Base-by-base conservation (phyloP, 805 yeast genomes). In the Pichia nanzhaoensis region DNA sequence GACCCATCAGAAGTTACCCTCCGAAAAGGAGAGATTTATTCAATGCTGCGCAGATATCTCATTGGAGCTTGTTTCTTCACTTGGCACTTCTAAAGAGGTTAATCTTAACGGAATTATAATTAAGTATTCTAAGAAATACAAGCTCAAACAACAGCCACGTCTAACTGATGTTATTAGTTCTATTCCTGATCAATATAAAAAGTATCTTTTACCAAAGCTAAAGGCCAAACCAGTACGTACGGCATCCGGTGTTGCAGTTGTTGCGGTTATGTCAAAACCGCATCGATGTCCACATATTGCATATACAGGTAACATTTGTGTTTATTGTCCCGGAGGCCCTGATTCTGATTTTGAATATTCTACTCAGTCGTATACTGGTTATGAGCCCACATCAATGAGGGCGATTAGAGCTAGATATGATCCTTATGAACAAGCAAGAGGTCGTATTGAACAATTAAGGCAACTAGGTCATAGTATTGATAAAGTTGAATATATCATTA, bases 271-370 rank as follows among this genome's bases (percentile, higher is more conserved):
- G 98, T 90, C 97, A 70, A 93, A 93, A 65, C 99, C 99, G 2
- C 99, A 93, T 65, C 76, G 99, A 68, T 93, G 99, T 66, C 99
- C 99, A 22, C 99, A 93, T 65, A 93, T 93, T 57, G 98, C 99
- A 18, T 93, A 93, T 64, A 93, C 99, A 0, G 99, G 99, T 50
- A 93, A 93, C 60, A 93, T 93, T 51, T 93, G 99, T 70, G 99
- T 93, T 12, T 93, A 85, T 63, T 93, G 99, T 68, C 99, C 99
- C 5, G 99, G 99, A 49, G 99, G 99, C 2, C 99, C 99, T 3
- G 99, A 93, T 63, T 84, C 95, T 1, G 99, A 93, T 67, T 93
- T 93, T 60, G 99, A 93, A 63, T 93, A 93, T 65, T 87, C 96
- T 1, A 93, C 99, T 3, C 99, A 93, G 67, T 89, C 97, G 4